Conservation (phyloP, 306 rosid species). For the Psophocarpus tetragonolobus region DNA sequence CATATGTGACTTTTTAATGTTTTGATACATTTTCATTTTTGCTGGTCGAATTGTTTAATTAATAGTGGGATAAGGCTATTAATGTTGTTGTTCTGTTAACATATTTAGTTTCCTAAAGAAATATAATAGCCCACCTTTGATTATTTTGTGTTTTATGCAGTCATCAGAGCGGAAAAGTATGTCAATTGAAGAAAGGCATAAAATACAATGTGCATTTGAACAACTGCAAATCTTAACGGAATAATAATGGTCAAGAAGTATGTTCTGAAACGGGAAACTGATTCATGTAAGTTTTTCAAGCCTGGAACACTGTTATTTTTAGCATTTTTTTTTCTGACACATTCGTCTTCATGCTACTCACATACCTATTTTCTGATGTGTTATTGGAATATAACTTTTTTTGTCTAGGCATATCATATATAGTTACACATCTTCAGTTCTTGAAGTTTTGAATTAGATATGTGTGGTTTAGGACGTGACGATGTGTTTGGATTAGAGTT, state of each 20-base stretch:
- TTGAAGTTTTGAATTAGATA: too few species aligned
- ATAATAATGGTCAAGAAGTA: slow-evolving; percentile 19
- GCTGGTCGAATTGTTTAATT: neutral
- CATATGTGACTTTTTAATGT: neutral
- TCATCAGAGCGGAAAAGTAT: slow-evolving; percentile 38
- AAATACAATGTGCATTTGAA: slow-evolving; percentile 42
- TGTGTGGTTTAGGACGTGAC: too few species aligned
- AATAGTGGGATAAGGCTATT: neutral
- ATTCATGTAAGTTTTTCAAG: slow-evolving; percentile 36
- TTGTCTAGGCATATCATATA: neutral
- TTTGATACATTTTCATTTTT: neutral
- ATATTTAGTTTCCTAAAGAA: neutral
- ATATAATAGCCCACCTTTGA: neutral
- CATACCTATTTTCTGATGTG: neutral
- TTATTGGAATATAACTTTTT: neutral
- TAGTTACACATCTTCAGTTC: neutral
- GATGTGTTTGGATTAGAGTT: too few species aligned
- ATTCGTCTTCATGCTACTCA: slow-evolving; percentile 2
- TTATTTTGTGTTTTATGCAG: slow-evolving; percentile 42
- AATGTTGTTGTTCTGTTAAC: neutral
- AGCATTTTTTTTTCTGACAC: neutral
- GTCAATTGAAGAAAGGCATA: slow-evolving; percentile 60
- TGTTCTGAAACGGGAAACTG: slow-evolving; percentile 3
- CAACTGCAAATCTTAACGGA: slow-evolving; percentile 39
- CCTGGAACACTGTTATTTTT: neutral